Evolutionary conservation across 2,329 filamentous ascomycete species (phyloP), one percentile per base, ranked within the genome.

Genomic region (Colletotrichum scovillei): DNA sequence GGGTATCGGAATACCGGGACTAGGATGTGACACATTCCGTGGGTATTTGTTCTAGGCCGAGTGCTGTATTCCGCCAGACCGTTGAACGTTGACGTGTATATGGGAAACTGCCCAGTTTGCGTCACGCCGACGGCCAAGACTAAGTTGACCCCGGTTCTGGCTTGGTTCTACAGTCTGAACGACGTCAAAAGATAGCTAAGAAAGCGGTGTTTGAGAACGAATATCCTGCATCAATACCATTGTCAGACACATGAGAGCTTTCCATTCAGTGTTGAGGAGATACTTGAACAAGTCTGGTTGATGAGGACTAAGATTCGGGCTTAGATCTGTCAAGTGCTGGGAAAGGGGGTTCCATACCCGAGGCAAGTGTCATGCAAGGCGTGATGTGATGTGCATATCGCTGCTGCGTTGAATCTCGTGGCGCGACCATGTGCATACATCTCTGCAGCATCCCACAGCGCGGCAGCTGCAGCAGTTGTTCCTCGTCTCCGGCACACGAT

Each of bases 361-460:
- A 49, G 35, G 55, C 55, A 71, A 56, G 67, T 60, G 60, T 56
- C 71, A 60, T 63, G 56, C 63, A 67, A 63, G 72, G 49, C 42
- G 28, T 49, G 28, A 58, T n/a, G 42, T 60, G 30, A 58, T 67
- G 72, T 63, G 67, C 60, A 65, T 59, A 56, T 69, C 22, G 56
- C 66, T 60, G 60, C 70, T 55, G 64, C 52, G 38, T 22, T 63
- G 28, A 58, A 63, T 32, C 58, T 69, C 49, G 57, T 42, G 60
- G 65, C 56, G 53, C 38, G 38, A 32, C 12, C 52, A 42, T 67
- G 22, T 66, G 63, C 42, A 59, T 62, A 24, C 30, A 8, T 49
- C 7, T 4, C 12, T 24, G 66, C 49, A 42, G 28, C 30, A 30
- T 26, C 35, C 38, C 38, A 32, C 62, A 67, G 24, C 24, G 52